Evolutionary conservation across 1,284 basidiomycete genomes (phyloP), one percentile per base, ranked within the genome.

Genomic region (Ganoderma boninense): DNA sequence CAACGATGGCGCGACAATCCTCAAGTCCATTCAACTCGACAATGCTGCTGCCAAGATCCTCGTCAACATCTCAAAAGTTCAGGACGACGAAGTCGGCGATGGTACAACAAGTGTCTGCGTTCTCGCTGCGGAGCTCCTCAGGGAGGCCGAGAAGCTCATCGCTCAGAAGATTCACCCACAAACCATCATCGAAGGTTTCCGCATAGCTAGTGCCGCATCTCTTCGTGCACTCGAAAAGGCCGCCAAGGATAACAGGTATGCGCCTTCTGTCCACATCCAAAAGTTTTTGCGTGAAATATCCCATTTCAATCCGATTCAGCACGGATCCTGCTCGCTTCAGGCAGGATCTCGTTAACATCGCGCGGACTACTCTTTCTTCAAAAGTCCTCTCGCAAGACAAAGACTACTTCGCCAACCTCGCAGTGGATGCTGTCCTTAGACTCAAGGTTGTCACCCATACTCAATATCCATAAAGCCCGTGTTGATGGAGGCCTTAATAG

Each of bases 11-110:
- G 98, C 98, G 2, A 99, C 98, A 60, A 99, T 99, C 78, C 89
- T 99, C 74, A 98, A 98, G 81, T 92, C 95, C 66, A 99, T 99
- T 78, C 94, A 97, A 76, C 91, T 99, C 74, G 98, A 99, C 84
- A 99, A 99, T 80, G 95, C 98, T 2, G 97, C 98, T 0, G 98
- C 98, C 66, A 99, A 99, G 87, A 99, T 99, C 80, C 89, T 99
- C 66, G 98, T 99, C 79, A 99, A 99, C 84, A 99, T 99, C 81
- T 97, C 96, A n/a, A 99, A 99, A 81, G 97, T 99, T 20, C 98
- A 99, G 84, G 98, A 99, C 79, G 98, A 99, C 80, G 98, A 99
- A 84, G 93, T 99, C 61, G 98, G 98, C 20, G 98, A 99, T 83
- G 98, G 98, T 38, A 99, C 97, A 32, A 99, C 97, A 13, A 92